Evolutionary conservation across 2,329 filamentous ascomycete genomes (phyloP), one percentile per base, ranked within the genome.

Genomic region (Hypoxylon sp.): DNA sequence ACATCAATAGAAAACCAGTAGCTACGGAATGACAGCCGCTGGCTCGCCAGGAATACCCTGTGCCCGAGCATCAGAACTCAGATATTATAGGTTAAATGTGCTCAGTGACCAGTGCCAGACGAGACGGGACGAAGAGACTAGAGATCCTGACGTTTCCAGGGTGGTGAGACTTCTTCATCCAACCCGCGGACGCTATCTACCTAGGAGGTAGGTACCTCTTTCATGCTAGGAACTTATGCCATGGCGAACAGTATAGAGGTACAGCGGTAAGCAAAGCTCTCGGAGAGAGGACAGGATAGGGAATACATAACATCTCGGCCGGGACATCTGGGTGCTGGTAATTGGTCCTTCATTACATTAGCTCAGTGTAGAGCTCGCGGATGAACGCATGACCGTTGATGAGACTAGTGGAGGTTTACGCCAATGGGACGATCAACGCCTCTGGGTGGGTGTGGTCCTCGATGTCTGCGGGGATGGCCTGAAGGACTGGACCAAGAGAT

Each of bases 311-410:
- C 74, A 78, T 77, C 77, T 79, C 78, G 77, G 76, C 76, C 79
- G 75, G 77, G 74, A 76, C 73, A 74, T 74, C 70, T 73, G 69
- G 66, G 72, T 70, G 69, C 63, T 68, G 71, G 70, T 76, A 71
- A 82, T 81, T 80, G 79, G 79, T 74, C 75, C 74, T 78, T 76
- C 71, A 74, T 76, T 74, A 81, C 78, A 77, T 79, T 77, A 79
- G 78, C 75, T 77, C 74, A 77, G 77, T 73, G 74, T 78, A 73
- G 75, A 79, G 75, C 78, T 76, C 75, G 78, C 80, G 81, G 80
- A 79, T 79, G 78, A 81, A 80, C 79, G 81, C 81, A 83, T 84
- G 80, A 79, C 80, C 78, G 81, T 81, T 80, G 80, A 79, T 74
- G 76, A 79, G 74, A 70, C 74, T 76, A 72, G 70, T 73, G 74